A percentile compares a stretch with the other conserved stretches of the same genome.
These are phyloP conservation scores for Globisporangium echinulatum DNA, from an alignment of 352 stramenopile genomes.

Conservation along the genomic window DNA sequence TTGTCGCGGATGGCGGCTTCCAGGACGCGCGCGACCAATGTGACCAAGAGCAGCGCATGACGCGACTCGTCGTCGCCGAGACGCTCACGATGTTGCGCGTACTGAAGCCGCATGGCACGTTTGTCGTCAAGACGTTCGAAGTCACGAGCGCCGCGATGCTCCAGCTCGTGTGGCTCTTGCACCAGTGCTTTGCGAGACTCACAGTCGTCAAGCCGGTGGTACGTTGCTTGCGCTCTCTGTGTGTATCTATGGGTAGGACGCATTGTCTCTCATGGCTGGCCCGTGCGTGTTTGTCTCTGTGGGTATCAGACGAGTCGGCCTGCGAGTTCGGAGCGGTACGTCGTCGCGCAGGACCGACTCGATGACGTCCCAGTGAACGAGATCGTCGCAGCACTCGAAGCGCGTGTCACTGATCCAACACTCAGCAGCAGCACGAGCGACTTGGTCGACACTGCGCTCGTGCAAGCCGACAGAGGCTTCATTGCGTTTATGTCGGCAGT, in stretches of 20 bases:
- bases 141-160: conserved; percentile 51
- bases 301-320: conserved; percentile 58
- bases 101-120: conserved; percentile 37
- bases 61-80: conserved; percentile 51
- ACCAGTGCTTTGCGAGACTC: conserved; percentile 53
- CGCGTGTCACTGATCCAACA: conserved; percentile 7
- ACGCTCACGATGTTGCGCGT: conserved; percentile 51
- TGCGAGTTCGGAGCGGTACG: conserved; percentile 73
- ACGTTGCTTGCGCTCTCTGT: not conserved
- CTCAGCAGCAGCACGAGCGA: not conserved
- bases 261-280: conserved; percentile 1
- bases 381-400: conserved; percentile 23
- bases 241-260: not conserved
- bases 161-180: conserved; percentile 55
- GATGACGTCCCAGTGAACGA: conserved; percentile 9
- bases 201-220: conserved; percentile 68
- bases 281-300: not conserved
- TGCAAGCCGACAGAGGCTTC: conserved; percentile 25
- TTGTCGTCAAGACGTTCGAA: conserved; percentile 83
- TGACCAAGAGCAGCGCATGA: conserved; percentile 70
- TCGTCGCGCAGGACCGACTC: conserved; percentile 35
- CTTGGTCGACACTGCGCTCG: conserved; percentile 17
- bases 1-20: conserved; percentile 70
- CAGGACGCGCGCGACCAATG: conserved; percentile 49
- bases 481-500: conserved; percentile 30